Evolutionary conservation across 2,329 filamentous ascomycete genomes (phyloP), one percentile per base, ranked within the genome.

Genomic region (Xylariaceae sp.): DNA sequence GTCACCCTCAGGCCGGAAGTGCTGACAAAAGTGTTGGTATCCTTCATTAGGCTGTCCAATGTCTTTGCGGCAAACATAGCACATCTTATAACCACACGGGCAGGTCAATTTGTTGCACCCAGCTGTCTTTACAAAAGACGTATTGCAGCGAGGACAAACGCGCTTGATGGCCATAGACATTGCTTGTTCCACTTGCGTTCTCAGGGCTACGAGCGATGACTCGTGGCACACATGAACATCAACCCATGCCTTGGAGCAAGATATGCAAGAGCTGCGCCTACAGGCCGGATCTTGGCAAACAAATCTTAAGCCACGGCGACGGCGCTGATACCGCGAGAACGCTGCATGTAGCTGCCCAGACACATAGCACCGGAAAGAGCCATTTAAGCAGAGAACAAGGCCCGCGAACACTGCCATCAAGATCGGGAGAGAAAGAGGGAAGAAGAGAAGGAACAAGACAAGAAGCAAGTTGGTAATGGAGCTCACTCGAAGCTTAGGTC

Each of bases 71-170:
- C 93, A 98, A 35, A 97, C 81, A 59, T 98, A 98, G 64, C 93
- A 98, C 91, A 97, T 97, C 54, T 87, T 85, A 67, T 97, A 97
- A 8, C 93, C 93, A 65, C 93, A 98, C 13, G 89, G 83, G 61
- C 93, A 97, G 4, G 89, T 91, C 31, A 98, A 76, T 68, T 97
- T 97, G 72, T 98, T 98, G 76, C 93, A 98, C 56, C 93, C 93
- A 19, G 84, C 83, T 6, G 82, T 85, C 64, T 97, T 97, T 66
- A 98, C 87, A 62, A 97, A 97, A 13, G 84, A 87, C 9, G 90
- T 87, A 53, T 87, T 85, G 71, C 93, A 98, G 36, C 85, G 80
- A 8, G 93, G 93, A 62, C 93, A 98, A 9, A 93, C 91, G 38
- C 93, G 86, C 68, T 97, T 98, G 61, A 97, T 82, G 18, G 91